Evolutionary conservation across 352 stramenopile genomes (phyloP), one percentile per base, ranked within the genome.

Genomic region (Thraustochytrium striatum): DNA sequence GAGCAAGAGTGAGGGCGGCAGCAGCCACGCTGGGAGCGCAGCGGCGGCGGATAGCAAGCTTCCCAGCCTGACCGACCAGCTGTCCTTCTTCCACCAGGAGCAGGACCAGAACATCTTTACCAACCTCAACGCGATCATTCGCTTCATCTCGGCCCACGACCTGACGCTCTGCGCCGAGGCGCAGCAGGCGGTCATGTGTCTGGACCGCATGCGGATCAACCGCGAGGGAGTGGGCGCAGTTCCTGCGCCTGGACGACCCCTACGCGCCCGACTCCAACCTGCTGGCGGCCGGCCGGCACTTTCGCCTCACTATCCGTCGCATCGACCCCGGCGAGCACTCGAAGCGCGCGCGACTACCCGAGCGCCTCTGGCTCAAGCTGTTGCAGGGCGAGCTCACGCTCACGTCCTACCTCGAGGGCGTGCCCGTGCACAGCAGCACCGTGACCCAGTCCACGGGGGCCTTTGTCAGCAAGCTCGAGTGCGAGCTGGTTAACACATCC

Each of bases 31-130:
- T 30, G 59, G 35, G 2, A 28, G 33, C 25, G 53, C 35, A n/a
- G 61, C 36, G n/a, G 13, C 3, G n/a, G 65, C 58, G 3, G 65
- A 75, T 13, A 7, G 19, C 47, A 50, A 75, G 47, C 41, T 61
- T 21, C 33, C 3, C 19, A 28, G 16, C 21, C 33, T 75, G 19
- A 32, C 58, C 44, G 3, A 25, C 16, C 39, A 61, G 39, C 65
- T 75, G 8, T 62, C 44, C 50, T 75, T 75, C 36, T 75, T 75
- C 25, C 32, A 75, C 41, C 65, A 75, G 35, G 44, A 58, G 0
- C n/a, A 72, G 25, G 65, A 75, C 50, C 44, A 5, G 2, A 35
- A 72, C 65, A 38, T 75, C 65, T 75, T 75, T 28, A 75, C 65
- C 25, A 75, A 75, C 36, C 39, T 75, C 65, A 75, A 61, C 47